Evolutionary conservation across 2,329 filamentous ascomycete species (phyloP).

Genomic region (Penicillium sp.): DNA sequence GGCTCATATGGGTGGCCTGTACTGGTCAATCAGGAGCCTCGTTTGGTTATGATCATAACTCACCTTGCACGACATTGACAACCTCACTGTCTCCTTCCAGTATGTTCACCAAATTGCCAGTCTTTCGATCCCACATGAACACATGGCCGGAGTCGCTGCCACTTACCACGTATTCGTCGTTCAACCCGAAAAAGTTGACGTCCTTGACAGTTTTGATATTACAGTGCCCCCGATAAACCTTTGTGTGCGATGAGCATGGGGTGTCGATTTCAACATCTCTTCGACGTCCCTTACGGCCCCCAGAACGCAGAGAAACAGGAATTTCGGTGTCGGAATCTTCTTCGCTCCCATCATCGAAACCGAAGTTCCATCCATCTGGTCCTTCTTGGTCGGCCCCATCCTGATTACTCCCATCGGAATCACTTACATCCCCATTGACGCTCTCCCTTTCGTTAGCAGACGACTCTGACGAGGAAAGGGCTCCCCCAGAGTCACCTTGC

Average conservation of each 20-base stretch:
- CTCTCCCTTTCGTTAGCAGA: constrained; percentile 16
- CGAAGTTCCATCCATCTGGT: constrained; percentile 33
- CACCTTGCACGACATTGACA: constrained; percentile 68
- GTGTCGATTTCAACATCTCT: constrained; percentile 56
- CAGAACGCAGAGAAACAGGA: constrained; percentile 48
- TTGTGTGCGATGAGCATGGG: constrained; percentile 58
- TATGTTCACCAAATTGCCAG: constrained; percentile 62
- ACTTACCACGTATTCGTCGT: constrained; percentile 69
- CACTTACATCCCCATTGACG: constrained; percentile 5
- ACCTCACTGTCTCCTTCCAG: constrained; percentile 67
- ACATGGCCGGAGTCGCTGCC: constrained; percentile 67
- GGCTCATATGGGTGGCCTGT: constrained; percentile 66
- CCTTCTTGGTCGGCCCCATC: constrained; percentile 32
- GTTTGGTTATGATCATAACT: constrained; percentile 1
- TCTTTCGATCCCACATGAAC: constrained; percentile 69
- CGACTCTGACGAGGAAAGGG: not conserved
- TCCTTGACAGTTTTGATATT: constrained; percentile 69
- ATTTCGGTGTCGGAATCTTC: constrained; percentile 29
- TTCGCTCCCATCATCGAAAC: constrained; percentile 33
- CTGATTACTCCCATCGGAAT: constrained; percentile 25
- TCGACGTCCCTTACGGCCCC: constrained; percentile 50
- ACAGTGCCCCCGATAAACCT: constrained; percentile 63
- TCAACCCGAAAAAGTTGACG: constrained; percentile 66
- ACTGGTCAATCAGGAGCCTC: not conserved
- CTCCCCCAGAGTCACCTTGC: not conserved